Percentiles rank a stretch among this genome's conserved stretches.
These are phyloP conservation scores for Fusarium staphyleae DNA, from an alignment of 2,329 filamentous ascomycete genomes.

Conservation along the genomic window DNA sequence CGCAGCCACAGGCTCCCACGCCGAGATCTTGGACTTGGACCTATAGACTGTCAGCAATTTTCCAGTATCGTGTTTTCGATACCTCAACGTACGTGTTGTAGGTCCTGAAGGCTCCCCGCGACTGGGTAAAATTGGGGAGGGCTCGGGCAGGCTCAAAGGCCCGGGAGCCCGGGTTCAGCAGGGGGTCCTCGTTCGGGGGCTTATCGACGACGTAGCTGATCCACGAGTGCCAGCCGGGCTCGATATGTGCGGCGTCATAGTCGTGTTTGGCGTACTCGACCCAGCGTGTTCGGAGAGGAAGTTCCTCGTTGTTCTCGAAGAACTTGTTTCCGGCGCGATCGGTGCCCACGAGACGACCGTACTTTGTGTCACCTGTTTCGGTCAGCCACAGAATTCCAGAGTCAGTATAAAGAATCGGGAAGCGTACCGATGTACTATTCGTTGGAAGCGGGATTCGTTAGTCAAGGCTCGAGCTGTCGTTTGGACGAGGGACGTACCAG, in stretches of 20 bases:
- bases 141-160: slow-evolving; percentile 78
- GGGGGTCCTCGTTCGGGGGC: slow-evolving; percentile 77
- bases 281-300: slow-evolving; percentile 96
- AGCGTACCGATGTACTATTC: slow-evolving; percentile 63
- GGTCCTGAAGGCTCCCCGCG: slow-evolving; percentile 83
- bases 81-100: slow-evolving; percentile 86
- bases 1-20: slow-evolving; percentile 59
- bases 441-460: slow-evolving; percentile 30
- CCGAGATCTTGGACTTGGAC: slow-evolving; percentile 60
- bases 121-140: slow-evolving; percentile 76
- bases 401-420: neutral
- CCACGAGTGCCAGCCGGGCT: slow-evolving; percentile 98
- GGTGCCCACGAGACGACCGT: slow-evolving; percentile 81
- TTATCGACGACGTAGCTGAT: slow-evolving; percentile 93
- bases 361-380: slow-evolving; percentile 90
- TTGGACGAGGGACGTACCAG: slow-evolving; percentile 68
- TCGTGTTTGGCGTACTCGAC: slow-evolving; percentile 94
- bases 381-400: slow-evolving; percentile 12
- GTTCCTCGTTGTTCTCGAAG: slow-evolving; percentile 94
- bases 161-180: slow-evolving; percentile 71
- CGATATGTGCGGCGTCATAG: slow-evolving; percentile 82
- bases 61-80: neutral
- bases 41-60: slow-evolving; percentile 46
- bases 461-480: slow-evolving; percentile 30
- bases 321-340: slow-evolving; percentile 97